Conservation (phyloP, 768 basidiomycete species). For the Pisolithus marmoratus region DNA sequence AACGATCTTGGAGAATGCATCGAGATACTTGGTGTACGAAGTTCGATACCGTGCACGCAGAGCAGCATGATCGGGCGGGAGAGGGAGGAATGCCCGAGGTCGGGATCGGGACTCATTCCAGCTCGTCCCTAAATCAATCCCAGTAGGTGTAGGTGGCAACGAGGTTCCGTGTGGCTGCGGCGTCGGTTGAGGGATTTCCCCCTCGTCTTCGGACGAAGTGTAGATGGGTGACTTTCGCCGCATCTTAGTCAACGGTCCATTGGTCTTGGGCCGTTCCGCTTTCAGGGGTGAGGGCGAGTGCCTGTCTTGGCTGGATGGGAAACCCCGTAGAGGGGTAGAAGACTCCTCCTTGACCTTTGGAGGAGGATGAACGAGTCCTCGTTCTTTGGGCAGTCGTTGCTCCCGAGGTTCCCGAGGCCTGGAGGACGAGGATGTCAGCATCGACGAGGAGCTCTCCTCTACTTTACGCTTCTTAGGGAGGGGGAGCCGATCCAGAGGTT, state of each 20-base stretch:
- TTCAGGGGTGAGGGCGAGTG: conserved; percentile 5
- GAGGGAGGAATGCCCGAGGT: conserved; percentile 27
- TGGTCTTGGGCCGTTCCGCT: conserved; percentile 17
- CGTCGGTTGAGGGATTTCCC: conserved; percentile 25
- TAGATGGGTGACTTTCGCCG: conserved; percentile 58
- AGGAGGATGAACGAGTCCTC: conserved; percentile 19
- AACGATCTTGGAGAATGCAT: conserved; percentile 39
- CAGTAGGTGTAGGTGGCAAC: conserved; percentile 20
- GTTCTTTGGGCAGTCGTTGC: conserved; percentile 33
- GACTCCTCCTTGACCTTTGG: conserved; percentile 36
- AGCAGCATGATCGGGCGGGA: conserved; percentile 43
- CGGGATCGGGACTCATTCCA: conserved; percentile 18
- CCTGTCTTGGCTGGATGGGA: conserved; percentile 12
- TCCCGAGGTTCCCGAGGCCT: conserved; percentile 24
- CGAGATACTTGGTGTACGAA: conserved; percentile 48
- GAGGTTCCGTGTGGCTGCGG: conserved; percentile 22
- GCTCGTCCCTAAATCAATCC: conserved; percentile 14
- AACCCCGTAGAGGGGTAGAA: conserved; percentile 19
- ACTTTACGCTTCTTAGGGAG: conserved; percentile 41
- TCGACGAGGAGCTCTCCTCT: conserved; percentile 27
- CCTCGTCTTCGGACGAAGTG: conserved; percentile 63
- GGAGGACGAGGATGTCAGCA: conserved; percentile 7
- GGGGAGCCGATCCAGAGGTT: conserved; percentile 6
- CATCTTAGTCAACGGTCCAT: conserved; percentile 24
- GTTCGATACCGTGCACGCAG: conserved; percentile 50